Base-by-base conservation (phyloP, 331 rosid genomes). In the Saraca asoca region DNA sequence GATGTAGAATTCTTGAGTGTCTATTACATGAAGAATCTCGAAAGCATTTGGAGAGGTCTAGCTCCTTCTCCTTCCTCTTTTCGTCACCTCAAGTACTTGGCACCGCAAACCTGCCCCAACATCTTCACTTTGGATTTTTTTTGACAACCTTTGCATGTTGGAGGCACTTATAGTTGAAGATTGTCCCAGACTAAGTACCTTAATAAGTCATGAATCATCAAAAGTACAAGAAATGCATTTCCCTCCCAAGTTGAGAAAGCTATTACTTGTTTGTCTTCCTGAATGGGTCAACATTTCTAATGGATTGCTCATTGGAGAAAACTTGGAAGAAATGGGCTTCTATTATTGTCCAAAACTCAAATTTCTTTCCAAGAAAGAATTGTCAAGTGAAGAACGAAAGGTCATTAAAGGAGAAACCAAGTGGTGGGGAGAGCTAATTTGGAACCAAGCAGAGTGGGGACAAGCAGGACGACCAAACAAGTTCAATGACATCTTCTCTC, bases 381-480 rank as follows among this genome's bases (percentile, higher is more conserved):
- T 63, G 12, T 58, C 68, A 53, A 19, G 59, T n/a, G 12, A 53
- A 0, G 19, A 12, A 5, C 7, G 19, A 20, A 53, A 19, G 13
- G 37, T n/a, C 39, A 62, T 62, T 2, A 43, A 29, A n/a, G 68
- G 41, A 7, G 42, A 62, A 14, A 29, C 14, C 9, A 15, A 13
- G 18, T 62, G 68, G 68, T 62, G 68, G 54, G 39, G 44, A 9
- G 9, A 16, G 14, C 43, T 77, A 4, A 31, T 19, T 2, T 44
- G 53, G 80, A 59, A 20, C 0, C 19, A 5, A 19, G 9, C 4
- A 14, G 70, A 61, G 7, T 75, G 79, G 79, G 79, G 52, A 43
- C 4, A 2, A 12, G 7, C 0, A 4, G 34, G 39, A 12, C 39
- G 5, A 7, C 65, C 65, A 61, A 2, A n/a, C n/a, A 37, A 37